These are phyloP conservation scores for Hymenochaete sp. DNA, from an alignment of 1,284 basidiomycete species.

Conservation along the genomic window DNA sequence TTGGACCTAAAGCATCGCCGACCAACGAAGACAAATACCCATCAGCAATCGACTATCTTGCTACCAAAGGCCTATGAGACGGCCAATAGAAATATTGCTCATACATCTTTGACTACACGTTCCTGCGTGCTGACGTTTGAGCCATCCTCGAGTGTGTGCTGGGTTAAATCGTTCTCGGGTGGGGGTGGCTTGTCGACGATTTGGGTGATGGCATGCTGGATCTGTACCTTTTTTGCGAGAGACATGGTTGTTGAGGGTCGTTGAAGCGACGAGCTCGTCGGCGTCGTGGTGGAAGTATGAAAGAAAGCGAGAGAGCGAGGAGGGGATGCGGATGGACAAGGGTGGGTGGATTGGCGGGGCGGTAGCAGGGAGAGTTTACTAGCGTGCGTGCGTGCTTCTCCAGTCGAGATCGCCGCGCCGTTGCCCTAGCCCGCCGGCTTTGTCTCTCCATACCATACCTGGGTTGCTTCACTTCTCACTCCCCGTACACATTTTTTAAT, in stretches of 20 bases:
- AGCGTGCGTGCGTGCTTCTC: too few relatives aligned
- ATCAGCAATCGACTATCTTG: too few relatives aligned
- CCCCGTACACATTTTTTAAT: too few relatives aligned
- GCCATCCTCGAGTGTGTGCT: slow-evolving; percentile 84
- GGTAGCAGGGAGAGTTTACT: not conserved
- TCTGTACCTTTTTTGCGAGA: slow-evolving; percentile 38
- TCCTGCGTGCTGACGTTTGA: slow-evolving; percentile 80
- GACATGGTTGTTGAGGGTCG: slow-evolving; percentile 15
- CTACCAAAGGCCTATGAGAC: not conserved
- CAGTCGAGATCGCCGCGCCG: too few relatives aligned
- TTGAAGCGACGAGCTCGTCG: slow-evolving; percentile 9
- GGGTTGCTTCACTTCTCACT: too few relatives aligned
- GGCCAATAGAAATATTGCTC: slow-evolving; percentile 21
- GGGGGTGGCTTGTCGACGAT: slow-evolving; percentile 57
- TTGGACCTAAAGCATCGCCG: slow-evolving; percentile 64
- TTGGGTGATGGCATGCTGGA: slow-evolving; percentile 68
- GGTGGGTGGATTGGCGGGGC: not conserved
- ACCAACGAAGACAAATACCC: too few relatives aligned
- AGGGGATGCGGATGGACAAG: not conserved
- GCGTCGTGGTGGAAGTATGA: slow-evolving; percentile 7
- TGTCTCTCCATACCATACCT: too few relatives aligned
- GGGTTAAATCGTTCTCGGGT: slow-evolving; percentile 79
- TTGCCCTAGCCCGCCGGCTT: too few relatives aligned
- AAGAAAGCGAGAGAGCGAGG: slow-evolving; percentile 8
- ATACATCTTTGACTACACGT: slow-evolving; percentile 76